Conservation (phyloP, 176 grass and related monocot genomes). For the Aechmea fasciata region DNA sequence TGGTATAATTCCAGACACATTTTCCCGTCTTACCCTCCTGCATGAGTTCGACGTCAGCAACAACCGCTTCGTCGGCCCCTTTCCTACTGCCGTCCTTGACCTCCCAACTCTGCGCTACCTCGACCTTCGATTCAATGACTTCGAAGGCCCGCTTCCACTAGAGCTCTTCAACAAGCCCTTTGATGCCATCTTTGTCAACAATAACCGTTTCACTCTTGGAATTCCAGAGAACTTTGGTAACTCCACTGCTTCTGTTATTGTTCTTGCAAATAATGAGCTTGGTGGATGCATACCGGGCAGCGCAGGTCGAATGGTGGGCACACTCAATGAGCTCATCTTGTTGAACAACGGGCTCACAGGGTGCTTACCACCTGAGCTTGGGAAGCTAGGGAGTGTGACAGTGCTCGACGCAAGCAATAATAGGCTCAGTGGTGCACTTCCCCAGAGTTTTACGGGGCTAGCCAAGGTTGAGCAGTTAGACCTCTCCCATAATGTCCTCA, state of each 20-base stretch:
- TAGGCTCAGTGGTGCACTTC: constrained; percentile 31
- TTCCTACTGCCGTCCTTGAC: constrained; percentile 34
- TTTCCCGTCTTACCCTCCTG: constrained; percentile 35
- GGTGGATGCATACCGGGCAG: constrained; percentile 55
- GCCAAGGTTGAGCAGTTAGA: constrained; percentile 36
- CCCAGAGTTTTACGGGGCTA: constrained; percentile 28
- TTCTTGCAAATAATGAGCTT: constrained; percentile 59
- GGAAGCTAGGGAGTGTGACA: constrained; percentile 23
- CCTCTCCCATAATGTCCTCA: constrained; percentile 40
- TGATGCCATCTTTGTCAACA: constrained; percentile 70
- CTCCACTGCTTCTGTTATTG: constrained; percentile 44
- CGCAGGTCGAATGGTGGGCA: constrained; percentile 42
- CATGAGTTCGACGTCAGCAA: constrained; percentile 80
- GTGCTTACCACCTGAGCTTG: constrained; percentile 47
- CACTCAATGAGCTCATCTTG: constrained; percentile 53
- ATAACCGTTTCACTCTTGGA: constrained; percentile 41
- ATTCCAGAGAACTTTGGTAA: constrained; percentile 51
- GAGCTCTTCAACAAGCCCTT: constrained; percentile 48
- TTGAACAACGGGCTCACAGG: constrained; percentile 47
- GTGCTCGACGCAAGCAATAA: constrained; percentile 50
- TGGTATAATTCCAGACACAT: constrained; percentile 55
- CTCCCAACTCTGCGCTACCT: constrained; percentile 51
- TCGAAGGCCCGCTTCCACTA: constrained; percentile 43
- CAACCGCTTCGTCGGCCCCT: constrained; percentile 68
- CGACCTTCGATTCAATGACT: constrained; percentile 68